Evolutionary conservation across 441 rosid species (phyloP), one percentile per base, ranked within the genome.

Genomic region (Eruca vesicaria): DNA sequence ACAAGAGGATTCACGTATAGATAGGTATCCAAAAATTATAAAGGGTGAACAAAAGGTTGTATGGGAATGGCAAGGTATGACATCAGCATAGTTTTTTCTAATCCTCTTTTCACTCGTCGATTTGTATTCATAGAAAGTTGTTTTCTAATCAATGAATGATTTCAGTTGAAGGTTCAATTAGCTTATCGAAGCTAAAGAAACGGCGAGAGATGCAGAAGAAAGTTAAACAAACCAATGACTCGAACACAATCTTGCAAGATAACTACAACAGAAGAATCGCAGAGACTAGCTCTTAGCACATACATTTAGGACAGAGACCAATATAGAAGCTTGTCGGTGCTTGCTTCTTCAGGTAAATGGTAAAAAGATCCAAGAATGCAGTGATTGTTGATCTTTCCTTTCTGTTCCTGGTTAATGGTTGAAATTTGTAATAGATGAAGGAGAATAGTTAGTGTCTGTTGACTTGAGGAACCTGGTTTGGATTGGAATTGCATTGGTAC

Each of bases 51-150:
- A 94, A 53, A 94, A 85, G 80, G 98, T 89, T 66, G 98, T 94
- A 55, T 94, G 96, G 98, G 98, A 94, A 80, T 94, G 98, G 99
- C 98, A 94, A 88, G 98, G 99, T 94, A 82, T 48, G 60, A 45
- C 11, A 26, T 45, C 56, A 41, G 31, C 45, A 57, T 45, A 64
- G 33, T n/a, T 28, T 4, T 55, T 74, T 18, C 35, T 4, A 9
- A 19, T 18, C 4, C 15, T 7, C 59, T 61, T 20, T 52, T 33
- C 32, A 19, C 29, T 23, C 28, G 28, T 23, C 28, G 28, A 23
- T 23, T 23, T 23, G 9, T 43, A 67, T 73, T 3, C 38, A 23
- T 26, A 32, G 43, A 64, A 36, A 53, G 28, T 69, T 63, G 43
- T 58, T 59, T 62, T 55, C 50, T 68, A 55, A 43, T 69, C 48